Conservation (phyloP, 148 eudicot genomes). For the Silene latifolia region DNA sequence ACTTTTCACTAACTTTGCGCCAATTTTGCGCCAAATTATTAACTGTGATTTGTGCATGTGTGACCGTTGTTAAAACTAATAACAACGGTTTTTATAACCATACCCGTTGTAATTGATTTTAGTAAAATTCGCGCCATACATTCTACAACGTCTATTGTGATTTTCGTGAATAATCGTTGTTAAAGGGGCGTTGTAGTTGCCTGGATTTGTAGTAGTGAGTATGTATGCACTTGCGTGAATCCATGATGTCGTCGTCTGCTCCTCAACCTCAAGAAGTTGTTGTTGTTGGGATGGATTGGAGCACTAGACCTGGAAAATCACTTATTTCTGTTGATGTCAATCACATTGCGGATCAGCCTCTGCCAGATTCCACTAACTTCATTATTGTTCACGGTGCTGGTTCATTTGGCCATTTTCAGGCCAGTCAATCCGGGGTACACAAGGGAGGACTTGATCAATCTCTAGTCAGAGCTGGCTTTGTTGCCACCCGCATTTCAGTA, state of each 20-base stretch:
- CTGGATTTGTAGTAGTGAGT: too few species aligned
- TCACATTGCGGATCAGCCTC: slow-evolving; percentile 31
- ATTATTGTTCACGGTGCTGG: slow-evolving; percentile 99
- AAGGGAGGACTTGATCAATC: slow-evolving; percentile 67
- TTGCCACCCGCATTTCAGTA: slow-evolving; percentile 96
- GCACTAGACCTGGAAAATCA: slow-evolving; percentile 56
- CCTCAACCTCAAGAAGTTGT: slow-evolving; percentile 16
- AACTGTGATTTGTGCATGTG: too few species aligned
- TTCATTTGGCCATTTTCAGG: slow-evolving; percentile 98
- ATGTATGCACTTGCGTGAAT: slow-evolving; percentile 58
- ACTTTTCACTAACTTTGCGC: too few species aligned
- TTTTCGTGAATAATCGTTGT: too few species aligned
- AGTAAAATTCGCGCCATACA: too few species aligned
- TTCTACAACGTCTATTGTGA: too few species aligned
- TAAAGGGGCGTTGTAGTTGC: too few species aligned
- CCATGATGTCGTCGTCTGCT: slow-evolving; percentile 42
- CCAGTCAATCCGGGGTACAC: slow-evolving; percentile 97
- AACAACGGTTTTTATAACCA: too few species aligned
- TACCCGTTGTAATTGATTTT: too few species aligned
- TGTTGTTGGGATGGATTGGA: slow-evolving; percentile 88
- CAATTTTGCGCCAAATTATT: too few species aligned
- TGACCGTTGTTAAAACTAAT: too few species aligned
- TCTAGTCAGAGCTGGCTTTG: slow-evolving; percentile 96
- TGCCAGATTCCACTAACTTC: slow-evolving; percentile 42
- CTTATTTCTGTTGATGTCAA: slow-evolving; percentile 40